A percentile compares a stretch with the other conserved stretches of the same genome.
These are phyloP conservation scores for Fraxinus angustifolia DNA, from an alignment of 305 asterid species.

Conservation along the genomic window DNA sequence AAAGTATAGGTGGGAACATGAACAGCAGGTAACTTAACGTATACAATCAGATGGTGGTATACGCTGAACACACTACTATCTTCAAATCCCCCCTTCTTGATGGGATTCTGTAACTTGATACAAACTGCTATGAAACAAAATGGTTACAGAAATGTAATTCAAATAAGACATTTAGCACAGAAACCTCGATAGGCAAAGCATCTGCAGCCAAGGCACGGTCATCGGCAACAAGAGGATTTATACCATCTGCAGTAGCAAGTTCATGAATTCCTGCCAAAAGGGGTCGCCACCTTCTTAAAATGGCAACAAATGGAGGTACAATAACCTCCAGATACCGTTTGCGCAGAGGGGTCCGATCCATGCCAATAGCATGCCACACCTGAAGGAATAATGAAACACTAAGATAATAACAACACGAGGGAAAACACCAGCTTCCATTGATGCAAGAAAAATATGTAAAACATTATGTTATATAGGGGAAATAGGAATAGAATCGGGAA, in stretches of 20 bases:
- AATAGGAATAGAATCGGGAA: slow-evolving; percentile 7
- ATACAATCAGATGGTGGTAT: slow-evolving; percentile 17
- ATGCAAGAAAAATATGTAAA: slow-evolving; percentile 22
- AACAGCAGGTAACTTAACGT: background rate
- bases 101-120: slow-evolving; percentile 22
- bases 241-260: slow-evolving; percentile 86
- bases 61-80: slow-evolving; percentile 1
- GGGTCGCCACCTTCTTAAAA: slow-evolving; percentile 97
- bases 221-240: slow-evolving; percentile 89
- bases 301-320: slow-evolving; percentile 94
- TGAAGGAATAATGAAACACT: slow-evolving; percentile 36
- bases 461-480: slow-evolving; percentile 22
- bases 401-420: slow-evolving; percentile 26
- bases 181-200: slow-evolving; percentile 93
- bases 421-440: slow-evolving; percentile 11
- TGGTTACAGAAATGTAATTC: slow-evolving; percentile 5
- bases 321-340: slow-evolving; percentile 90
- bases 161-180: slow-evolving; percentile 18
- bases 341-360: slow-evolving; percentile 78
- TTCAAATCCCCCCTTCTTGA: background rate
- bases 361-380: slow-evolving; percentile 92
- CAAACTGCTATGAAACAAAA: slow-evolving; percentile 15
- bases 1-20: slow-evolving; percentile 8
- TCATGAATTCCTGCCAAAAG: slow-evolving; percentile 97
- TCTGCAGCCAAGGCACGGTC: slow-evolving; percentile 98